Conservation (phyloP, 352 stramenopile genomes). For the Phytophthora nicotianae region DNA sequence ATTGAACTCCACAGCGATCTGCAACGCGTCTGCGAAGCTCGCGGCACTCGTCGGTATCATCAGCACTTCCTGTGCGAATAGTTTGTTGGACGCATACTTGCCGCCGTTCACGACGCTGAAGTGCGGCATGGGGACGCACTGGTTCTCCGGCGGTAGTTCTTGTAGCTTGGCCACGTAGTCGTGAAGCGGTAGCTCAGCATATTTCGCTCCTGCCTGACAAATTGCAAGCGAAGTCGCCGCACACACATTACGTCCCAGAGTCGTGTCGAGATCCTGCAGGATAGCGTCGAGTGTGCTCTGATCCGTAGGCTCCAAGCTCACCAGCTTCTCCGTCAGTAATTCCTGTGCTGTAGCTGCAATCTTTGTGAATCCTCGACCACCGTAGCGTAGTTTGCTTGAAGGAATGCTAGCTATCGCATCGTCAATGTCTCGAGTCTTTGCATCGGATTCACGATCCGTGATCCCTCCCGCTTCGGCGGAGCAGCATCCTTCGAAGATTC, state of each 20-base stretch:
- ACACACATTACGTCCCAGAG: constrained; percentile 60
- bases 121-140: constrained; percentile 71
- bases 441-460: constrained; percentile 32
- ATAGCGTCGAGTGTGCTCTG: constrained; percentile 48
- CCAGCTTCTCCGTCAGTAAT: constrained; percentile 47
- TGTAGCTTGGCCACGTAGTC: constrained; percentile 62
- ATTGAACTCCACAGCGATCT: constrained; percentile 62
- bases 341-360: constrained; percentile 42
- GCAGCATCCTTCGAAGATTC: constrained; percentile 63
- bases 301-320: constrained; percentile 50
- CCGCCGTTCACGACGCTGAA: constrained; percentile 79
- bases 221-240: constrained; percentile 65
- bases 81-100: constrained; percentile 65
- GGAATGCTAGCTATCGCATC: constrained; percentile 16
- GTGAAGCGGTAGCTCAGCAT: constrained; percentile 51
- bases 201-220: constrained; percentile 70
- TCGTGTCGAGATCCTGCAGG: constrained; percentile 44
- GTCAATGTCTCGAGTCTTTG: constrained; percentile 5
- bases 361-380: constrained; percentile 42
- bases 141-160: constrained; percentile 47
- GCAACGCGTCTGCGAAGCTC: constrained; percentile 65
- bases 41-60: constrained; percentile 53
- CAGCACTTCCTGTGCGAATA: constrained; percentile 72
- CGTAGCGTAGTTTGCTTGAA: constrained; percentile 45
- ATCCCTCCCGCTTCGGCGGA: constrained; percentile 41